Evolutionary conservation across 208 protist species (phyloP).

Genomic region (Entamoeba invadens): DNA sequence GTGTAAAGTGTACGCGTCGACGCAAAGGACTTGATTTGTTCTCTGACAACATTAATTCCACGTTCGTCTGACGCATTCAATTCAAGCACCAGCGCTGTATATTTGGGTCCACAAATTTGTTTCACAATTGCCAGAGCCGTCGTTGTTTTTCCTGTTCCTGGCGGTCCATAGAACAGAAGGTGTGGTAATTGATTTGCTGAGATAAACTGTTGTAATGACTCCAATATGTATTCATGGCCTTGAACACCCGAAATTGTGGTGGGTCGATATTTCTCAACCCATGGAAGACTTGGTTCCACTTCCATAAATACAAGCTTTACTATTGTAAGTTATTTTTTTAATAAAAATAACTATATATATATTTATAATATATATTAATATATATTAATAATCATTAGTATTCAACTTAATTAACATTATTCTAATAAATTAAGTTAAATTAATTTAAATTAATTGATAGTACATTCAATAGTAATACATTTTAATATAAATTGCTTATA

Average conservation of each 20-base stretch:
- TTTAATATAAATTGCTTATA: too few relatives aligned
- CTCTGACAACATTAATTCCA: conserved; percentile 85
- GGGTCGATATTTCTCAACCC: conserved; percentile 14
- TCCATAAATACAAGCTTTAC: too few relatives aligned
- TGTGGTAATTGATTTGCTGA: conserved; percentile 67
- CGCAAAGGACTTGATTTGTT: conserved; percentile 92
- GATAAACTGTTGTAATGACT: not conserved
- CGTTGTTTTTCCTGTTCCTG: conserved; percentile 77
- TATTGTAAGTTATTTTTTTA: too few relatives aligned
- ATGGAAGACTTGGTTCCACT: too few relatives aligned
- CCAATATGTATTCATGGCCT: not conserved
- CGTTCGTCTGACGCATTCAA: conserved; percentile 97
- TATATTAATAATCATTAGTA: too few relatives aligned
- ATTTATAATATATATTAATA: too few relatives aligned
- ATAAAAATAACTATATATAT: too few relatives aligned
- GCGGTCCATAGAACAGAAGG: conserved; percentile 95
- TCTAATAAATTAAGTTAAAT: too few relatives aligned
- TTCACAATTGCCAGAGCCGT: conserved; percentile 83
- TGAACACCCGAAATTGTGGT: not conserved
- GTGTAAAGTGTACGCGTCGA: not conserved
- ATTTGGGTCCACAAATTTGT: conserved; percentile 74
- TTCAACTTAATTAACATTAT: too few relatives aligned
- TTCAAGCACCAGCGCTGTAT: conserved; percentile 79
- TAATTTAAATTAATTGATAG: too few relatives aligned
- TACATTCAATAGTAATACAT: too few relatives aligned